phyloP scores from a whole-genome alignment of 352 stramenopile species.

The Halophytophthora batemanensis region DNA sequence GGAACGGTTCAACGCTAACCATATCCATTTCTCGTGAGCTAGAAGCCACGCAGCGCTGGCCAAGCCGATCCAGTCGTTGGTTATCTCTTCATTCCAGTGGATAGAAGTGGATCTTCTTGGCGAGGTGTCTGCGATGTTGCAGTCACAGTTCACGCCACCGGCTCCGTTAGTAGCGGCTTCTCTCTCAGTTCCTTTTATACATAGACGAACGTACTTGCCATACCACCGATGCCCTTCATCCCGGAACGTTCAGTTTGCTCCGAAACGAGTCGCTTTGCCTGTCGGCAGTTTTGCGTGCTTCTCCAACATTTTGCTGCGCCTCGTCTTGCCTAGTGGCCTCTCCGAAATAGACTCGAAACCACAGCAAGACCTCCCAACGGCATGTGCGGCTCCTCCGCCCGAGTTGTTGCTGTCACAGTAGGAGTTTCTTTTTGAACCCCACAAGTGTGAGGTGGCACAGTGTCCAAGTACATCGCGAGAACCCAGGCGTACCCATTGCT shows the following conservation, averaged over 20 bases:
- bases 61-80: background rate
- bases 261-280: constrained; percentile 1
- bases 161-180: too few species aligned
- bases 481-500: background rate
- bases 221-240: too few species aligned
- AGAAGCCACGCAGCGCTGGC: background rate
- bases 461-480: constrained; percentile 5
- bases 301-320: background rate
- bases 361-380: constrained; percentile 10
- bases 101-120: background rate
- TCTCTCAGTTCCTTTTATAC: too few species aligned
- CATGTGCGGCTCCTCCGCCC: background rate
- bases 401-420: constrained; percentile 7
- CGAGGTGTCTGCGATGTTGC: background rate
- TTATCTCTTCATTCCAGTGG: too few species aligned
- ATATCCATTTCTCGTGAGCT: constrained; percentile 95
- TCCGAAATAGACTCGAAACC: constrained; percentile 35
- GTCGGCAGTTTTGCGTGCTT: constrained; percentile 5
- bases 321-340: background rate
- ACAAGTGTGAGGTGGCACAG: constrained; percentile 3
- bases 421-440: constrained; percentile 22
- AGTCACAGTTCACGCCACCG: too few species aligned
- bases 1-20: constrained; percentile 94
- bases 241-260: too few species aligned
- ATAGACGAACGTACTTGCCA: too few species aligned